Evolutionary conservation across 169 alveolate species (phyloP).

Genomic region (Plasmodium blacklocki): DNA sequence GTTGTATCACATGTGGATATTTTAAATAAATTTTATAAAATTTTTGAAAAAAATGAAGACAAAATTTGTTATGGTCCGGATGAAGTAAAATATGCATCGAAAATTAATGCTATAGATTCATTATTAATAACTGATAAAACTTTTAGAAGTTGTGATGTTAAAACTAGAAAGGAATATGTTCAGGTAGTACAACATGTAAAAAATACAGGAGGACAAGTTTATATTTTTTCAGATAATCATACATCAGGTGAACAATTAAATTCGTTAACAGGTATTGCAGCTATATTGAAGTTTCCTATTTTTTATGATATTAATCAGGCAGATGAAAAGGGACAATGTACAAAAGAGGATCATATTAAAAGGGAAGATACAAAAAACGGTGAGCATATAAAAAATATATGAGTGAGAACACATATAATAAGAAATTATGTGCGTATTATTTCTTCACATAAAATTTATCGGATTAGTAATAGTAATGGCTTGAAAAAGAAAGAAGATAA

Average conservation of each 20-base stretch:
- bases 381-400: background rate
- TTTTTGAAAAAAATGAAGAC: slow-evolving; percentile 46
- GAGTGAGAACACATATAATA: background rate
- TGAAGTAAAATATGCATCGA: slow-evolving; percentile 29
- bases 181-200: slow-evolving; percentile 74
- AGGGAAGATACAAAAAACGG: background rate
- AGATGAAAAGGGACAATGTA: background rate
- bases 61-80: slow-evolving; percentile 36
- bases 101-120: slow-evolving; percentile 80
- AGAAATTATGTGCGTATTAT: no score
- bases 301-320: background rate
- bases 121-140: slow-evolving; percentile 78
- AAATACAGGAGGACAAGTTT: slow-evolving; percentile 77
- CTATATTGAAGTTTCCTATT: slow-evolving; percentile 78
- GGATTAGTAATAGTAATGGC: no score
- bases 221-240: slow-evolving; percentile 81
- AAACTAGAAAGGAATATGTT: slow-evolving; percentile 71
- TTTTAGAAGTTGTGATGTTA: slow-evolving; percentile 75
- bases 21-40: slow-evolving; percentile 32
- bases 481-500: no score
- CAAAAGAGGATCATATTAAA: background rate
- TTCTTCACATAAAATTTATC: no score
- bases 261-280: slow-evolving; percentile 81
- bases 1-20: slow-evolving; percentile 43
- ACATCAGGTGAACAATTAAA: slow-evolving; percentile 80